Evolutionary conservation across 495 filamentous ascomycete species (phyloP).

Genomic region (Aspergillus baeticus): DNA sequence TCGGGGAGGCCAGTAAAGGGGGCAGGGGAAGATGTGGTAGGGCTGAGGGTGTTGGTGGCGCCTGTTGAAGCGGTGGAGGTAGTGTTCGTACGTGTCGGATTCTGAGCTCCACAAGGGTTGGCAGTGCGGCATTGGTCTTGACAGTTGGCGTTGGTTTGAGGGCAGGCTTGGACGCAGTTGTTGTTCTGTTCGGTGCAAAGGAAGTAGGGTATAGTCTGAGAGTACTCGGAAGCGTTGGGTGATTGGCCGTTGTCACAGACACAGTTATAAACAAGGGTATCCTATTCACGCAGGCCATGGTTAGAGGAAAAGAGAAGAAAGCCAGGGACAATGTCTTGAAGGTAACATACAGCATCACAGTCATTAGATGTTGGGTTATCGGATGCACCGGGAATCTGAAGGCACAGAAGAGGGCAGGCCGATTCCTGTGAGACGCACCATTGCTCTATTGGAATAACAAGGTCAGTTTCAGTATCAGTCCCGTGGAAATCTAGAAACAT

Average conservation of each 20-base stretch:
- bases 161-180: conserved; percentile 67
- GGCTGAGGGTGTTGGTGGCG: conserved; percentile 36
- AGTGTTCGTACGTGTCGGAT: conserved; percentile 62
- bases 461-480: conserved; percentile 7
- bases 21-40: conserved; percentile 35
- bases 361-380: conserved; percentile 55
- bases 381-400: conserved; percentile 57
- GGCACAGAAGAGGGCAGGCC: conserved; percentile 76
- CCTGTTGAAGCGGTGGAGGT: conserved; percentile 45
- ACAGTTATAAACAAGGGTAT: conserved; percentile 67
- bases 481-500: conserved; percentile 11
- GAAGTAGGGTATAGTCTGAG: conserved; percentile 83
- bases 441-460: conserved; percentile 37
- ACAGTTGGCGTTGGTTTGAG: conserved; percentile 54
- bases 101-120: conserved; percentile 78
- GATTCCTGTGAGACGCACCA: conserved; percentile 71
- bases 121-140: conserved; percentile 61
- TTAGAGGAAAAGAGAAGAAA: conserved; percentile 14
- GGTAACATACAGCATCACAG: conserved; percentile 66
- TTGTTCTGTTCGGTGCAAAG: conserved; percentile 70
- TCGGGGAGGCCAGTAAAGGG: conserved; percentile 29
- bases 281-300: conserved; percentile 38
- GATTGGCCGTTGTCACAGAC: conserved; percentile 68
- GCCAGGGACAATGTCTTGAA: no score
- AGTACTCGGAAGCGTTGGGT: conserved; percentile 81